These are phyloP conservation scores for Hypomontagnella monticulosa DNA, from an alignment of 495 filamentous ascomycete genomes.

Conservation along the genomic window DNA sequence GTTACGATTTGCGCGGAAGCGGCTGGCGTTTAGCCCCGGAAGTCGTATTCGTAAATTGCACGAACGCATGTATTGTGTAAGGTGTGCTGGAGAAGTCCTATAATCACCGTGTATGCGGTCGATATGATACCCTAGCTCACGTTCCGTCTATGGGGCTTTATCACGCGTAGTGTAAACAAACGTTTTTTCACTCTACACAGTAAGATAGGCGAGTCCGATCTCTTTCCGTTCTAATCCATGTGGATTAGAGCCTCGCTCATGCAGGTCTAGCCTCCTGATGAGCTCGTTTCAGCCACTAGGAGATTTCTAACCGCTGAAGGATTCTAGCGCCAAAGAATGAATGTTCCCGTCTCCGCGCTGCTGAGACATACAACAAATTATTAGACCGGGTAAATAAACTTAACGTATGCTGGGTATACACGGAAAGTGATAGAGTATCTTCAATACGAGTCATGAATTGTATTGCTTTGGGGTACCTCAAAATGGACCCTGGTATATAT, in stretches of 20 bases:
- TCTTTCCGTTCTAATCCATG: conserved; percentile 15
- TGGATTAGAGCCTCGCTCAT: conserved; percentile 11
- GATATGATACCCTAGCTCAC: conserved; percentile 9
- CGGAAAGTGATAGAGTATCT: too few species aligned
- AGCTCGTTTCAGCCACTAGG: conserved; percentile 22
- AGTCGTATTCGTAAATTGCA: neutral
- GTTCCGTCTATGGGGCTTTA: neutral
- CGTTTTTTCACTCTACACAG: neutral
- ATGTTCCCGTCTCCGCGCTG: too few species aligned
- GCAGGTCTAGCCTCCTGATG: neutral
- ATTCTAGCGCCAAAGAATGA: neutral
- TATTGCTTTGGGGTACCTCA: neutral
- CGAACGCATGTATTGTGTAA: conserved; percentile 1
- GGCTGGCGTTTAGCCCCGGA: neutral
- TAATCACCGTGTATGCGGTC: conserved; percentile 6
- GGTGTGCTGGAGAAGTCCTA: neutral
- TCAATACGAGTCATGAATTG: neutral
- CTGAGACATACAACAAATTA: too few species aligned
- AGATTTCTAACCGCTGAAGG: conserved; percentile 2
- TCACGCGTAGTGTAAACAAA: conserved; percentile 1
- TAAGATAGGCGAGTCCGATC: conserved; percentile 34
- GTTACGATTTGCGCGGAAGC: conserved; percentile 8
- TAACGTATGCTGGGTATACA: too few species aligned
- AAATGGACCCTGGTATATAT: conserved; percentile 5
- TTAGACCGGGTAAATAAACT: too few species aligned